phyloP scores from a whole-genome alignment of 129 eudicot species.

The Oenanthe sinensis region DNA sequence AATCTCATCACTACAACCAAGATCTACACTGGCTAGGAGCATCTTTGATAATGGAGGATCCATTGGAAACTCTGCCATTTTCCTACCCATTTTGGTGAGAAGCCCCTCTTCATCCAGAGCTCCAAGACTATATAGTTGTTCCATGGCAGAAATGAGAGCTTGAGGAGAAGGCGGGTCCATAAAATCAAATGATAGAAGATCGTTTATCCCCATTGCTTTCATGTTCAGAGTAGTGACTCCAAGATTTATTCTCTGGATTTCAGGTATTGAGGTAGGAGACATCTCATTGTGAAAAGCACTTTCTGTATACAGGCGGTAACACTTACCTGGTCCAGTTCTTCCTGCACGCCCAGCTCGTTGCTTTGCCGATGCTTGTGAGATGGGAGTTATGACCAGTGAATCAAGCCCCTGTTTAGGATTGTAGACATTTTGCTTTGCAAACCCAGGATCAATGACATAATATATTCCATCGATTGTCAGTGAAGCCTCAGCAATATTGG shows the following conservation, averaged over 20 bases:
- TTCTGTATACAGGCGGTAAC: conserved; percentile 69
- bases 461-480: conserved; percentile 77
- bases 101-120: conserved; percentile 87
- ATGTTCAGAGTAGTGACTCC: conserved; percentile 49
- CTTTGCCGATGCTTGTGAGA: conserved; percentile 84
- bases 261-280: conserved; percentile 70
- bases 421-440: conserved; percentile 80
- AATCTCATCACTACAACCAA: conserved; percentile 90
- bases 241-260: conserved; percentile 72
- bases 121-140: conserved; percentile 72
- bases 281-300: conserved; percentile 69
- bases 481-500: conserved; percentile 82
- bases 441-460: conserved; percentile 82
- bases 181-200: conserved; percentile 64
- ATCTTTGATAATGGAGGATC: conserved; percentile 85
- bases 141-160: conserved; percentile 78
- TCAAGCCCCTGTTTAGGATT: conserved; percentile 78
- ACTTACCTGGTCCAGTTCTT: conserved; percentile 79
- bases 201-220: conserved; percentile 91
- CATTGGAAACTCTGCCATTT: conserved; percentile 84
- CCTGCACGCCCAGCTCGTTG: conserved; percentile 90
- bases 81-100: conserved; percentile 68
- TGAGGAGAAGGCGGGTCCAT: conserved; percentile 90
- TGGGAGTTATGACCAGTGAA: conserved; percentile 68
- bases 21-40: conserved; percentile 84